Evolutionary conservation across 768 basidiomycete species (phyloP).

Genomic region (Xerocomellus amylosporus): DNA sequence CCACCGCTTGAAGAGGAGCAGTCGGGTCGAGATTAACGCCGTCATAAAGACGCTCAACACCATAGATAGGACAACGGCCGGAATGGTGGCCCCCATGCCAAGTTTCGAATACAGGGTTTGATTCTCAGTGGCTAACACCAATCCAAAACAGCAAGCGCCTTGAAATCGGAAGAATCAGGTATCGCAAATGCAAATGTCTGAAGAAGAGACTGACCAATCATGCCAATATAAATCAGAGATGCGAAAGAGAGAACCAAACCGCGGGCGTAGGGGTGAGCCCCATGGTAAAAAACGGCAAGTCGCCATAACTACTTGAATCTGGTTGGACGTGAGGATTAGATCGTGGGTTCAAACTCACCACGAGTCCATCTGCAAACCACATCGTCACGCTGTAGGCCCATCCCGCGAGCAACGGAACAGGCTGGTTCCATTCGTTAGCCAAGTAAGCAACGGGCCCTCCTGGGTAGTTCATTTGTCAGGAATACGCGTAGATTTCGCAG

Average conservation of each 20-base stretch:
- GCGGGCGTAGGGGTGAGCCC: background rate
- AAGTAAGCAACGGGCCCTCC: background rate
- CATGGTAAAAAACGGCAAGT: background rate
- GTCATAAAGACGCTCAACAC: background rate
- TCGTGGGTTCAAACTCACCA: background rate
- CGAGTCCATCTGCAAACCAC: background rate
- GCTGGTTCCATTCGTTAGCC: background rate
- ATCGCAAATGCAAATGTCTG: background rate
- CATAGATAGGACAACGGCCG: background rate
- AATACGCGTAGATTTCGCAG: background rate
- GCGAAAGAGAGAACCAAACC: background rate
- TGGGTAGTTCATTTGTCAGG: slow-evolving; percentile 1
- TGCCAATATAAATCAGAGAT: background rate
- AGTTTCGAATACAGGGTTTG: background rate
- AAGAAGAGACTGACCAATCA: background rate
- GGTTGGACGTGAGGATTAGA: background rate
- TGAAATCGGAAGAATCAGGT: background rate
- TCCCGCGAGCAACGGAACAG: background rate
- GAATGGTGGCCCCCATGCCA: background rate
- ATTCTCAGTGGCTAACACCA: background rate
- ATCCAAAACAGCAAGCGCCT: background rate
- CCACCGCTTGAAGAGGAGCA: background rate
- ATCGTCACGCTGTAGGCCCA: background rate
- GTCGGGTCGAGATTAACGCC: background rate
- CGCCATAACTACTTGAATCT: background rate